Evolutionary conservation across 495 filamentous ascomycete species (phyloP).

Genomic region (Glonium stellatum): DNA sequence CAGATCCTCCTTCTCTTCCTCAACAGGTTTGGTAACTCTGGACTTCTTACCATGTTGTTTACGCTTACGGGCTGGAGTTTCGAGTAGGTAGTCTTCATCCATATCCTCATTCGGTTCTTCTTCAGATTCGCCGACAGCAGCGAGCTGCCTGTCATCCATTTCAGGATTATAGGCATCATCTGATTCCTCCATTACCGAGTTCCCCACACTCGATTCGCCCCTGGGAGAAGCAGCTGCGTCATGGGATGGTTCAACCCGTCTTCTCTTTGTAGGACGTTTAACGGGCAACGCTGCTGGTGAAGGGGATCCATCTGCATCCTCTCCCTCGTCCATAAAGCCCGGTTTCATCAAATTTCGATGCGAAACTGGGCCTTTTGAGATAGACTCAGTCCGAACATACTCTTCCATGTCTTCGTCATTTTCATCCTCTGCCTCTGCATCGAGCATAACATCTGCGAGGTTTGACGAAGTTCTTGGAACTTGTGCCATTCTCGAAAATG

Average conservation of each 20-base stretch:
- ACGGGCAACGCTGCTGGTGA: not conserved
- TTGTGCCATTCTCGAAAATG: conserved; percentile 64
- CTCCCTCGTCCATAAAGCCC: conserved; percentile 57
- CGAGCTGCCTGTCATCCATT: conserved; percentile 22
- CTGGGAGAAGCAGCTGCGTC: not conserved
- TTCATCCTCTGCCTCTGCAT: conserved; percentile 57
- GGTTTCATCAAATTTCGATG: conserved; percentile 77
- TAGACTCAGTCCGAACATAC: not conserved
- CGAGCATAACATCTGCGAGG: conserved; percentile 64
- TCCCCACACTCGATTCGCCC: conserved; percentile 11
- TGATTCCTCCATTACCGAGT: conserved; percentile 11
- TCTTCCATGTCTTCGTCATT: conserved; percentile 23
- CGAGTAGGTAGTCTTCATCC: conserved; percentile 43
- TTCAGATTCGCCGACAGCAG: conserved; percentile 27
- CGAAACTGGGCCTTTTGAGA: conserved; percentile 42
- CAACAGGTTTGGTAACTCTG: conserved; percentile 27
- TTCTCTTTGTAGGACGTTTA: conserved; percentile 39
- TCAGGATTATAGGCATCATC: conserved; percentile 32
- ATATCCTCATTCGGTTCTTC: conserved; percentile 36
- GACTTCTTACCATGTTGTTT: conserved; percentile 35
- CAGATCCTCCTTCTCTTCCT: conserved; percentile 57
- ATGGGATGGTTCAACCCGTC: conserved; percentile 17
- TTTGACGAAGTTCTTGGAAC: conserved; percentile 51
- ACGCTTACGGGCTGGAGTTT: conserved; percentile 26
- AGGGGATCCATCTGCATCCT: conserved; percentile 16